Conservation (phyloP, 2,329 filamentous ascomycete genomes). For the Diaporthe ilicicola region DNA sequence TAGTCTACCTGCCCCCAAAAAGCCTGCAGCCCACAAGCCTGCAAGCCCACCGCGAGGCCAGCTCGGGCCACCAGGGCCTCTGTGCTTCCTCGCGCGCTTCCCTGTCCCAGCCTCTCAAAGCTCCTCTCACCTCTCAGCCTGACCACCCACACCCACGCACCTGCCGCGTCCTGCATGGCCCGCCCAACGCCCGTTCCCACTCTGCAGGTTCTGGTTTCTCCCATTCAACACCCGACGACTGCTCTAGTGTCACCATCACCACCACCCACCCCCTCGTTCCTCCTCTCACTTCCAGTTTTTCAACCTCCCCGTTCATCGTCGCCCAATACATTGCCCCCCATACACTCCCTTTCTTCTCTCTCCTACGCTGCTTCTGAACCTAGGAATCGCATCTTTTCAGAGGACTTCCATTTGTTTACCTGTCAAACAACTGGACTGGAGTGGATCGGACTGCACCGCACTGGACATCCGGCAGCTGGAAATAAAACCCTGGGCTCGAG, state of each 20-base stretch:
- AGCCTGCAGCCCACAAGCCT: background rate
- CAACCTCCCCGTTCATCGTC: conserved; percentile 10
- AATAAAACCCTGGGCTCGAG: conserved; percentile 6
- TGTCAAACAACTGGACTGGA: background rate
- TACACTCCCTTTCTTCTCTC: background rate
- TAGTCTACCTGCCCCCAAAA: conserved; percentile 9
- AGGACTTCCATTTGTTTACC: conserved; percentile 16
- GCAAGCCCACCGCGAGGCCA: background rate
- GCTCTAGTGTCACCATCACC: conserved; percentile 16
- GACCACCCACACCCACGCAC: background rate
- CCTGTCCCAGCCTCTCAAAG: conserved; percentile 19
- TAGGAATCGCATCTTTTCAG: background rate
- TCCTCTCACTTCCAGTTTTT: conserved; percentile 13
- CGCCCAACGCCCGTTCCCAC: conserved; percentile 2
- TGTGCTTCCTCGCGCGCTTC: conserved; percentile 13
- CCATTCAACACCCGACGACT: conserved; percentile 17
- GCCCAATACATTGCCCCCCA: background rate
- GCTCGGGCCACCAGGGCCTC: conserved; percentile 19
- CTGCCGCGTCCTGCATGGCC: conserved; percentile 1
- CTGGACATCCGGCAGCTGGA: background rate
- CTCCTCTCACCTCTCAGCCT: background rate
- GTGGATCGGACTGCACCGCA: background rate
- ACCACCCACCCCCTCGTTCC: conserved; percentile 1
- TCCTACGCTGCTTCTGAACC: background rate
- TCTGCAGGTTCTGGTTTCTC: conserved; percentile 15